phyloP scores from a whole-genome alignment of 202 grass and related monocot species.

The Bolboschoenoplectus hybrid region DNA sequence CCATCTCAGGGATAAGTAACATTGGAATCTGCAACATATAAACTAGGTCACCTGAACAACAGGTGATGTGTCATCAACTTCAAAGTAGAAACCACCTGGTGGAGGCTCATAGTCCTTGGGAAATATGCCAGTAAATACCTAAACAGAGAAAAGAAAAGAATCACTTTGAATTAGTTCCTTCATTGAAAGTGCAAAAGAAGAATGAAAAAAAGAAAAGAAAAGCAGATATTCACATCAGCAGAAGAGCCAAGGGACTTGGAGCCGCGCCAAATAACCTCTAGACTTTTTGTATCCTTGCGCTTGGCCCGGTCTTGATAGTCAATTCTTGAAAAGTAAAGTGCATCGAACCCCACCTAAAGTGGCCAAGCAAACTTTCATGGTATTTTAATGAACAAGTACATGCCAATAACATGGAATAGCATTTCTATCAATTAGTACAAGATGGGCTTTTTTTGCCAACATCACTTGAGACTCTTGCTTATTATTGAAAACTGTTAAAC shows the following conservation, averaged over 20 bases:
- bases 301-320: slow-evolving; percentile 54
- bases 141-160: slow-evolving; percentile 20
- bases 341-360: slow-evolving; percentile 54
- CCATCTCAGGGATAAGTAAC: slow-evolving; percentile 12
- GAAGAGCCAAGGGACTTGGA: slow-evolving; percentile 55
- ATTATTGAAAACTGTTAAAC: not conserved
- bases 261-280: slow-evolving; percentile 54
- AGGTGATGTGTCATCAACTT: slow-evolving; percentile 53
- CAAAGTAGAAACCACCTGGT: slow-evolving; percentile 57
- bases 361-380: not conserved
- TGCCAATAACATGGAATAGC: not conserved
- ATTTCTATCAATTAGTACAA: slow-evolving; percentile 1
- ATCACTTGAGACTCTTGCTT: not conserved
- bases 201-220: not conserved
- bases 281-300: slow-evolving; percentile 44
- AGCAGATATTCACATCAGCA: slow-evolving; percentile 41
- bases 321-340: slow-evolving; percentile 56
- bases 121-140: slow-evolving; percentile 64
- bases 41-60: slow-evolving; percentile 47
- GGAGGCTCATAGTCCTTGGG: slow-evolving; percentile 58
- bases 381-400: slow-evolving; percentile 16
- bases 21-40: slow-evolving; percentile 2
- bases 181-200: slow-evolving; percentile 13
- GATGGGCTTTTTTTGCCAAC: not conserved
- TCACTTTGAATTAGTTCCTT: not conserved